Evolutionary conservation across 768 basidiomycete genomes (phyloP).

Genomic region (Leccinum rimulosum): DNA sequence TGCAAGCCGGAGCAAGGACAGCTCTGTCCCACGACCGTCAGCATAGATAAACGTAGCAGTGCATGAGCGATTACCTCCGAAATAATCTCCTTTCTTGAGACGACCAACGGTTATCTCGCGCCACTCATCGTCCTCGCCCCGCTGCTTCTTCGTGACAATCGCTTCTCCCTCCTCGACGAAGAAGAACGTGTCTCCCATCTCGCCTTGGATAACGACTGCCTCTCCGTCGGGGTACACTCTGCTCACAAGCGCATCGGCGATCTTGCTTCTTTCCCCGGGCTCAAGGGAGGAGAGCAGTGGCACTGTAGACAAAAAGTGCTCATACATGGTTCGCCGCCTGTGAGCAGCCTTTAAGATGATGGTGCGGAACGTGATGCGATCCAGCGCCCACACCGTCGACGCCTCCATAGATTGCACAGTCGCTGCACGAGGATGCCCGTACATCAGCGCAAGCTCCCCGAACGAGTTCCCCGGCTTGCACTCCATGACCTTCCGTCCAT

Average conservation of each 20-base stretch:
- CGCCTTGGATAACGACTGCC: slow-evolving; percentile 87
- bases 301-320: slow-evolving; percentile 91
- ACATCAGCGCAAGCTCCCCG: slow-evolving; percentile 97
- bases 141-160: slow-evolving; percentile 73
- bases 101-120: slow-evolving; percentile 71
- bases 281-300: slow-evolving; percentile 83
- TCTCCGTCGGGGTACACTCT: slow-evolving; percentile 79
- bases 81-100: slow-evolving; percentile 92
- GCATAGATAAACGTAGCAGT: neutral
- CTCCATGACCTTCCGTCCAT: slow-evolving; percentile 81
- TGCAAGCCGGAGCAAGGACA: slow-evolving; percentile 83
- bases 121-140: slow-evolving; percentile 53
- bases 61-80: slow-evolving; percentile 67
- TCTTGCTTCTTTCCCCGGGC: slow-evolving; percentile 90
- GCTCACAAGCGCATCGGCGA: slow-evolving; percentile 92
- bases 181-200: slow-evolving; percentile 96
- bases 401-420: slow-evolving; percentile 84
- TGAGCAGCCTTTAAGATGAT: slow-evolving; percentile 94
- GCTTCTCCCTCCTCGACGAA: slow-evolving; percentile 96
- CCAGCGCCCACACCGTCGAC: slow-evolving; percentile 90
- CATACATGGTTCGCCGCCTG: slow-evolving; percentile 91
- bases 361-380: slow-evolving; percentile 97
- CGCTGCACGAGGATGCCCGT: slow-evolving; percentile 93
- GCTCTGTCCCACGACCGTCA: slow-evolving; percentile 51
- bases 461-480: slow-evolving; percentile 86